Evolutionary conservation across 306 rosid genomes (phyloP), one percentile per base, ranked within the genome.

Genomic region (Gastrolobium villosum): DNA sequence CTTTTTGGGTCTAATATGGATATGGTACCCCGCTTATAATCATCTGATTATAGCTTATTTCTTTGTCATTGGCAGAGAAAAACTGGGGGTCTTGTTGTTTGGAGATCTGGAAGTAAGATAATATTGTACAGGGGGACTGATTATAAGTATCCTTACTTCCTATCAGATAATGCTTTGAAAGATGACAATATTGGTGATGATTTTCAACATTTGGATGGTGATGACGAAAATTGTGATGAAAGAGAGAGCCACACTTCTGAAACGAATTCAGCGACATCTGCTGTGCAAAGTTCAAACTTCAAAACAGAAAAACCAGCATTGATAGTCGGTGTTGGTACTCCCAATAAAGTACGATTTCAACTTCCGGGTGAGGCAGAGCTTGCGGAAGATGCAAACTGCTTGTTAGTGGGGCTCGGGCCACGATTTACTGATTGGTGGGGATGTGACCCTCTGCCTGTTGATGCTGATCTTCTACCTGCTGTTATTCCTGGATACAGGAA

Each of bases 341-440:
- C 82, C 44, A 77, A 84, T 70, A 89, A 89, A 81, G 90, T 87
- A 69, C 81, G 97, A 82, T 94, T 92, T 91, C 89, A 92, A 76
- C 86, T 92, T 52, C 97, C 94, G 1, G 97, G 93, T 1, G 97
- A 94, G 87, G 85, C 87, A 45, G 86, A 84, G 66, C 85, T 94
- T 74, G 89, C 91, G 1, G 90, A 88, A 76, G 99, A 92, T 81
- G 91, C 93, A 49, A 94, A 92, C 83, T 60, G 66, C 81, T 59
- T 92, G 86, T 83, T 94, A 87, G 85, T 84, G 65, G 97, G 97
- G 20, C 78, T 94, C 6, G 99, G 99, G 78, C 99, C 95, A 2
- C 95, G 95, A 41, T 92, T 92, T 82, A 84, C 84, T 11, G 97
- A 95, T 88, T 95, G 99, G 99, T 94, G 97, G 97, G 97, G 97